These are phyloP conservation scores for Inonotus obliquus DNA, from an alignment of 1,284 basidiomycete genomes.

Conservation along the genomic window DNA sequence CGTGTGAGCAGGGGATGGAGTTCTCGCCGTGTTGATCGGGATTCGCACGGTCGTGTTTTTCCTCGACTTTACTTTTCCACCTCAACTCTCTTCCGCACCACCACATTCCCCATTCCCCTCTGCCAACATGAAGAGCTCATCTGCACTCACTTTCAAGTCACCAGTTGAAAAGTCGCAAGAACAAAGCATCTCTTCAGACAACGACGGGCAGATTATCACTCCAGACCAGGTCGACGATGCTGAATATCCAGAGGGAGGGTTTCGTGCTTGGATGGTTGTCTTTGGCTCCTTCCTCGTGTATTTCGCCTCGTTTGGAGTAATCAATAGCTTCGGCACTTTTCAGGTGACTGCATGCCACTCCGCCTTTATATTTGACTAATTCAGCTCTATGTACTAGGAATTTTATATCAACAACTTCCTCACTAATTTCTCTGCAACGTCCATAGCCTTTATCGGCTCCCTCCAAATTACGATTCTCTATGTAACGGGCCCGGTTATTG, in stretches of 20 bases:
- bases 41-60: background rate
- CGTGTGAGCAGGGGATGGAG: too few relatives aligned
- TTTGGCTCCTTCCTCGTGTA: constrained; percentile 8
- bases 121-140: background rate
- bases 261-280: constrained; percentile 10
- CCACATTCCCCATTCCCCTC: background rate
- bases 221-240: background rate
- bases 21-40: background rate
- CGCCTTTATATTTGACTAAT: background rate
- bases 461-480: constrained; percentile 12
- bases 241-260: constrained; percentile 11
- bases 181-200: background rate
- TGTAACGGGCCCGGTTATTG: constrained; percentile 3
- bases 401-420: background rate
- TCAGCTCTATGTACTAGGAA: background rate
- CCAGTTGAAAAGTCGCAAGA: background rate
- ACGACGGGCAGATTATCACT: background rate
- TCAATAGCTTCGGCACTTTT: constrained; percentile 12
- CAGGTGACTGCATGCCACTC: constrained; percentile 2
- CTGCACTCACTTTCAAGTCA: background rate
- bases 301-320: constrained; percentile 10
- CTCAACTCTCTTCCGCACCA: background rate
- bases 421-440: constrained; percentile 4
- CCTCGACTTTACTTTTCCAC: background rate
- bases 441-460: constrained; percentile 13